Base-by-base conservation (phyloP, 306 rosid species). In the Trifolium repens region DNA sequence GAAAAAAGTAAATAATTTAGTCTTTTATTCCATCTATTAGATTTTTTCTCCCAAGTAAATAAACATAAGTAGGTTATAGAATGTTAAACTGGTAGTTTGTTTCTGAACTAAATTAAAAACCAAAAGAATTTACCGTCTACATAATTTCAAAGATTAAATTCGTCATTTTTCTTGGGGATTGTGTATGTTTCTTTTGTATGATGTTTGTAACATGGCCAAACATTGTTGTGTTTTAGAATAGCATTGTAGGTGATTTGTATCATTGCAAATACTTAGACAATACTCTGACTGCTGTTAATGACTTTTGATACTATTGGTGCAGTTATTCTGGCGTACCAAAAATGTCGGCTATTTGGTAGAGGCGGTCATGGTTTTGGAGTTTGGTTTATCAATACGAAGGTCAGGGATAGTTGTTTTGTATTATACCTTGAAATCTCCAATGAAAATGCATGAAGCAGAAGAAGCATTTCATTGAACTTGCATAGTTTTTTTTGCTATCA, bases 341-440 rank as follows among this genome's bases (percentile, higher is more conserved):
- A 77, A 90, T 55, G 47, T 79, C 15, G 94, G 97, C 84, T 92
- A 92, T 81, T 81, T 92, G 81, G 62, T 91, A 14, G 99, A 96
- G 85, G 97, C 99, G 69, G 83, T 92, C 64, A 85, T 90, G 97
- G 88, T 96, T 42, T 83, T 96, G 96, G 99, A 96, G 84, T 90
- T 91, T 14, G 98, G 98, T 77, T 85, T 90, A 91, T 84, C 89
- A 22, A 82, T 96, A 46, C 84, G 91, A 83, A 92, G 96, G 99
- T 92, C 62, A 80, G 90, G 42, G 52, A 66, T 77, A 78, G 54
- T 71, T 76, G 32, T 72, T 67, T 49, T 67, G 57, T 16, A 22
- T 74, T 40, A 46, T 58, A 79, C 74, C 30, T 62, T 67, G 76
- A 34, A 62, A 47, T 57, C 54, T 73, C 35, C 22, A 66, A 35